Evolutionary conservation across 805 yeast species (phyloP), one percentile per base, ranked within the genome.

Genomic region (Lipomyces chichibuensis): DNA sequence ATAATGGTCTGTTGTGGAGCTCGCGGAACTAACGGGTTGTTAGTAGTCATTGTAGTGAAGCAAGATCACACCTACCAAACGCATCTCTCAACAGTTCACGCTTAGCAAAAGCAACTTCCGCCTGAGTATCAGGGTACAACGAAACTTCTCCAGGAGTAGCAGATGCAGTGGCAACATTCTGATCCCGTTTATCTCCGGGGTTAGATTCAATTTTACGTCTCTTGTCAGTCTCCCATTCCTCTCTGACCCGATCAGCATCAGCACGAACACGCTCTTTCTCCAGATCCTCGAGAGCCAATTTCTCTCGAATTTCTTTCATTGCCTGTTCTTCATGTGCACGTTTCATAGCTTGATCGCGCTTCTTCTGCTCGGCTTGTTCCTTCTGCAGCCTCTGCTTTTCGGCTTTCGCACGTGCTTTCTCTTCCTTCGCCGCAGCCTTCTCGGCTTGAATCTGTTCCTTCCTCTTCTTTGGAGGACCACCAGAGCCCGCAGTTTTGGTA

Each of bases 291-390:
- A 35, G 39, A 13, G 68, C 62, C 32, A 65, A 55, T n/a, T n/a
- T 37, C 20, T 60, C 65, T 3, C 65, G 62, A n/a, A 65, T 65
- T 23, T 63, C 57, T 57, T 62, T 35, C 69, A 65, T 65, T 35
- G 32, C 33, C 33, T 35, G 37, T 43, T 62, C 61, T 35, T 63
- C 67, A 2, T 54, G 64, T 3, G 63, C 62, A 13, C 69, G 69
- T 39, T 29, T 59, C 32, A 33, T 27, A 1, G 57, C 62, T 49
- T 63, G 59, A 29, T 39, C 64, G 13, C 60, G 59, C 32, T 57
- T 63, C 52, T 53, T 59, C 46, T 59, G 39, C 39, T 59, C 69
- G 20, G 62, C 60, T 25, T 63, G 58, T 46, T 65, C 66, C 57
- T 53, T 49, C 7, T 20, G 49, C n/a, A 57, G 14, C n/a, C 46